Conservation (phyloP, 177 flowering plant genomes). For the Vitis hybrid region DNA sequence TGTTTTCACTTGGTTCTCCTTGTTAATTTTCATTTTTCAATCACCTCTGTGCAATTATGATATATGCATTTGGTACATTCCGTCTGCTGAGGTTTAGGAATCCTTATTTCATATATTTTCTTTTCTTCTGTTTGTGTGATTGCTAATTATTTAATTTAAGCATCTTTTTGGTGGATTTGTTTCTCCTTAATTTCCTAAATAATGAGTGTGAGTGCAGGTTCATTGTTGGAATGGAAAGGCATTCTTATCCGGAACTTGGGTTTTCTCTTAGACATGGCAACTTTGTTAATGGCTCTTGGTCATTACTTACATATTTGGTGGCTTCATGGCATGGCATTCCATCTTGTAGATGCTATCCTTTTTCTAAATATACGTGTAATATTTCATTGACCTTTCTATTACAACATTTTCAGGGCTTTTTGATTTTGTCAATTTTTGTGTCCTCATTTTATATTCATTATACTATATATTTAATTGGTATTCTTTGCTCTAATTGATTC, state of each 20-base stretch:
- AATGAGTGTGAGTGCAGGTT: conserved; percentile 55
- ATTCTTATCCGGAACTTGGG: conserved; percentile 75
- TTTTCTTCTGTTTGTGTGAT: background rate
- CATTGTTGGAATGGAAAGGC: conserved; percentile 88
- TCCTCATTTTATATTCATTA: conserved; percentile 7
- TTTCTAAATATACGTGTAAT: conserved; percentile 84
- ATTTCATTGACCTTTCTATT: conserved; percentile 11
- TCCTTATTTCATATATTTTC: no score
- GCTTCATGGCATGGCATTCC: conserved; percentile 99
- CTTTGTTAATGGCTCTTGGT: conserved; percentile 83
- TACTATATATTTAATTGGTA: conserved; percentile 4
- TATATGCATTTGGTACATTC: no score
- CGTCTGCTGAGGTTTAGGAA: no score
- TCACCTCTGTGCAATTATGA: no score
- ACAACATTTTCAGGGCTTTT: no score
- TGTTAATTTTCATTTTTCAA: no score
- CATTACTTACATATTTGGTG: conserved; percentile 92
- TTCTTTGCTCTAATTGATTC: no score
- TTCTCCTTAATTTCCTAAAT: conserved; percentile 11
- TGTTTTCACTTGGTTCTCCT: no score
- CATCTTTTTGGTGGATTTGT: background rate
- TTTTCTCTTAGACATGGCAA: conserved; percentile 80
- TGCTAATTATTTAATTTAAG: conserved; percentile 3
- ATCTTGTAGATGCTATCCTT: conserved; percentile 87
- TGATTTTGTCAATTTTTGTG: background rate